phyloP scores from a whole-genome alignment of 2,329 filamentous ascomycete genomes.

The Alternaria arbusti region DNA sequence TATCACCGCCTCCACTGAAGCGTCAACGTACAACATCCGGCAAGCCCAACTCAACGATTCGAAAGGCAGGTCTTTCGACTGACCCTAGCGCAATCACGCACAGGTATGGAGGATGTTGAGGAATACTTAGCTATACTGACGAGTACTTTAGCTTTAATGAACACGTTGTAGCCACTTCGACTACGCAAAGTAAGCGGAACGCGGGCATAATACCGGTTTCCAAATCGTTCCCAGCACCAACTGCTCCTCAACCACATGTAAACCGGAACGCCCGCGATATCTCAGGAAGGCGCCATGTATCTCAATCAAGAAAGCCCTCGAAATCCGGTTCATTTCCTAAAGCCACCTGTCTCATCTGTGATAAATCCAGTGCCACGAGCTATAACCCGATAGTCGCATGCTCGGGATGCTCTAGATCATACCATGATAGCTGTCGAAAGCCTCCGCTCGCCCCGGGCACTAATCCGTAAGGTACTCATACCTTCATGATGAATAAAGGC shows the following conservation, averaged over 20 bases:
- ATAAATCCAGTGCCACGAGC: conserved; percentile 23
- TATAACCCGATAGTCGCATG: conserved; percentile 42
- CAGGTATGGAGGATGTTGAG: conserved; percentile 10
- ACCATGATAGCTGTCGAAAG: conserved; percentile 46
- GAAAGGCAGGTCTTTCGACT: neutral
- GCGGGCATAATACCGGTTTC: neutral
- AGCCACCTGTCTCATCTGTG: conserved; percentile 40
- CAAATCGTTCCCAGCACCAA: neutral
- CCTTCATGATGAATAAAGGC: neutral
- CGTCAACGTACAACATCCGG: conserved; percentile 18
- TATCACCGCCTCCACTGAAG: conserved; percentile 36
- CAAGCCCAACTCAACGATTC: neutral
- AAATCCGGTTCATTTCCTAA: conserved; percentile 6
- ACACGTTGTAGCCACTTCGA: neutral
- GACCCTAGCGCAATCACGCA: neutral
- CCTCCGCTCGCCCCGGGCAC: conserved; percentile 19
- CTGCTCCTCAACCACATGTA: neutral
- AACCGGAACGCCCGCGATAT: neutral
- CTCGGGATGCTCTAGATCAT: conserved; percentile 40
- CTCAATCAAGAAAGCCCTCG: conserved; percentile 17
- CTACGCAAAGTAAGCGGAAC: neutral
- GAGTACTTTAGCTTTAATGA: neutral
- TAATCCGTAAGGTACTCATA: conserved; percentile 13
- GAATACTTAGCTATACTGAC: neutral
- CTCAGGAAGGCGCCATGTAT: neutral